These are phyloP conservation scores for Botrytis deweyae DNA, from an alignment of 2,329 filamentous ascomycete species.

Conservation along the genomic window DNA sequence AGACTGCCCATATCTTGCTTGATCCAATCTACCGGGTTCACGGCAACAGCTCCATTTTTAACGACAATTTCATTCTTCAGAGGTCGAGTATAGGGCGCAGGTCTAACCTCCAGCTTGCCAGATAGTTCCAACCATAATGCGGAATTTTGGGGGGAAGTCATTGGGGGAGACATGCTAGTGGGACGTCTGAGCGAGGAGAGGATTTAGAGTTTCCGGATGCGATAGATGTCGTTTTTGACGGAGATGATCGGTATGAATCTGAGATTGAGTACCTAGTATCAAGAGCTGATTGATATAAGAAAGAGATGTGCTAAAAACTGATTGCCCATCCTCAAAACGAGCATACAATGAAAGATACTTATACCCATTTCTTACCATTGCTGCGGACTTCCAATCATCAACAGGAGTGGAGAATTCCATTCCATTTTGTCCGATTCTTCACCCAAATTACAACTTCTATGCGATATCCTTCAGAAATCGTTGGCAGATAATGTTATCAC, in stretches of 20 bases:
- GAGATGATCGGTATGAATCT: neutral
- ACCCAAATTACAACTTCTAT: neutral
- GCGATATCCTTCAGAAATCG: neutral
- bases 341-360: constrained; percentile 7
- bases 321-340: neutral
- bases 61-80: constrained; percentile 43
- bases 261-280: neutral
- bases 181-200: neutral
- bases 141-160: constrained; percentile 2
- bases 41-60: constrained; percentile 42
- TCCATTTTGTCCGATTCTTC: neutral
- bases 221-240: neutral
- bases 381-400: neutral
- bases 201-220: neutral
- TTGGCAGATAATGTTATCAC: neutral
- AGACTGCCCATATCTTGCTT: constrained; percentile 15
- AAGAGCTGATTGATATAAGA: neutral
- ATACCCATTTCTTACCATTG: neutral
- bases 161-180: neutral
- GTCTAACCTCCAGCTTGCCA: constrained; percentile 38
- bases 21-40: constrained; percentile 45
- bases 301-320: neutral
- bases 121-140: constrained; percentile 29
- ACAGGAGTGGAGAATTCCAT: neutral
- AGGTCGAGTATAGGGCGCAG: constrained; percentile 42